A percentile compares a stretch with the other conserved stretches of the same genome.
phyloP scores from a whole-genome alignment of 768 basidiomycete genomes.

The Kwoniella shandongensis region DNA sequence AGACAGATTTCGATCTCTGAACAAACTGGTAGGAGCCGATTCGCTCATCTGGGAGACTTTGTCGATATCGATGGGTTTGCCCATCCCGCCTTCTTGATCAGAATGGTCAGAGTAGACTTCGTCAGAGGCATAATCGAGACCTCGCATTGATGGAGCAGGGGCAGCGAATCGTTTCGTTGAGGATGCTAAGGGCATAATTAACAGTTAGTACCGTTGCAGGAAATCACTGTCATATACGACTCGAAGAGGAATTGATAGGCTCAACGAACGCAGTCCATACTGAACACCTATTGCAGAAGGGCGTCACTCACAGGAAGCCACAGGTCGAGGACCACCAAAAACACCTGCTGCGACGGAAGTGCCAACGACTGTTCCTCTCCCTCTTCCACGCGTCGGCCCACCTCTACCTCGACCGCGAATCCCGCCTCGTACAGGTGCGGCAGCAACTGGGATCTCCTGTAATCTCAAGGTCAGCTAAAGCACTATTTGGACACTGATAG shows the following conservation, averaged over 20 bases:
- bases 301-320: conserved; percentile 16
- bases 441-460: conserved; percentile 15
- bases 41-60: conserved; percentile 46
- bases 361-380: conserved; percentile 14
- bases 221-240: no score
- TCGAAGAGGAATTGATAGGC: background rate
- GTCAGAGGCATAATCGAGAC: conserved; percentile 21
- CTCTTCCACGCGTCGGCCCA: conserved; percentile 23
- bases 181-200: background rate
- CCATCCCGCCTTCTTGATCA: conserved; percentile 21
- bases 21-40: conserved; percentile 48
- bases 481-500: background rate
- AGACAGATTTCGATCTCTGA: conserved; percentile 32
- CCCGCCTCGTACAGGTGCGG: conserved; percentile 22
- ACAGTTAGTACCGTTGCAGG: no score
- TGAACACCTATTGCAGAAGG: background rate
- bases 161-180: conserved; percentile 18
- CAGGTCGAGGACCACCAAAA: conserved; percentile 35
- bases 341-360: conserved; percentile 34
- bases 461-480: background rate
- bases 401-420: conserved; percentile 30
- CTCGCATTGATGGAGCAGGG: conserved; percentile 2
- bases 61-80: conserved; percentile 46
- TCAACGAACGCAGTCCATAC: background rate
- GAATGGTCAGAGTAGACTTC: conserved; percentile 49